Evolutionary conservation across 495 filamentous ascomycete genomes (phyloP), one percentile per base, ranked within the genome.

Genomic region (Neurospora africana): DNA sequence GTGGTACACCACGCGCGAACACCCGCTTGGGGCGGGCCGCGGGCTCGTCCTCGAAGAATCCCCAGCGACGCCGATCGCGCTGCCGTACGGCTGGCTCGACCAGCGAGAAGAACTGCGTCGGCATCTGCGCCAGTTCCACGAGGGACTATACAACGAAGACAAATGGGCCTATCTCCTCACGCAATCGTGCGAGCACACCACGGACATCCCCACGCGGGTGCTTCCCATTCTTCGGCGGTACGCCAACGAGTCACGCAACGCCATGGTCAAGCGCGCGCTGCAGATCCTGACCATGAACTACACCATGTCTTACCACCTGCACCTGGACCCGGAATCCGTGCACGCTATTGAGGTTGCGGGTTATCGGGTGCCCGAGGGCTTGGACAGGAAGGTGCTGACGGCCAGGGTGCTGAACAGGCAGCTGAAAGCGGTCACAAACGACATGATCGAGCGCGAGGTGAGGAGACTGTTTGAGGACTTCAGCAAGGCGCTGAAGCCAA

Each of bases 241-340:
- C 71, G 77, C 77, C 36, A 69, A 77, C 15, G 73, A 78, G 4
- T 78, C 80, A 15, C 78, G 82, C 71, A 80, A 75, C 9, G 39
- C 79, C 23, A 82, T 87, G 74, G 81, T 86, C 43, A 79, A 78
- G 69, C 76, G 81, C 27, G 86, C 82, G 47, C 76, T 87, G 65
- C 79, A 79, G 40, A 82, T 87, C 38, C 84, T 86, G 74, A 82
- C 83, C 37, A 83, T 84, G 77, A 84, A 87, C 73, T 85, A 85
- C 75, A 82, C 85, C 69, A 82, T 87, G 78, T 82, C 81, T 15
- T 79, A 80, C 8, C 81, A 86, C 69, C 78, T 86, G 40, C 85
- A 83, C 69, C 76, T 87, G 19, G 83, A 84, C 11, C 72, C 74
- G 8, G 71, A 75, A n/a, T 81, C 82, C 53, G 75, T 84, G 43